Percentiles rank a stretch among this genome's conserved stretches.
Evolutionary conservation across 2,329 filamentous ascomycete species (phyloP).

Genomic region (Fusarium temperatum): DNA sequence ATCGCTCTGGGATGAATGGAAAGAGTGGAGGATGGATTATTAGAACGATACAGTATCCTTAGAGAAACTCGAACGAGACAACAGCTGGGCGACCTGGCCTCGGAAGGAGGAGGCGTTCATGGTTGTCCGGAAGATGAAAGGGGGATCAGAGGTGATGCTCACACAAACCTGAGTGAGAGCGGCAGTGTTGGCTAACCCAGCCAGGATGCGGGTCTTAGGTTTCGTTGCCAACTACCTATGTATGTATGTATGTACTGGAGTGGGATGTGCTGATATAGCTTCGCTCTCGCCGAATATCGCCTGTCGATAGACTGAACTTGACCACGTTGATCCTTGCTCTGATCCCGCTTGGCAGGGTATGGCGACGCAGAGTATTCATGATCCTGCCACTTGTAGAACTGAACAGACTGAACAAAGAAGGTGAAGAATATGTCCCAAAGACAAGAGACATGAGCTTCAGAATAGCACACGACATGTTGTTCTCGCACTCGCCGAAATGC

Average conservation of each 20-base stretch:
- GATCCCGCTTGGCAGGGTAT: constrained; percentile 7
- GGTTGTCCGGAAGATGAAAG: too few species aligned
- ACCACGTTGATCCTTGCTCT: constrained; percentile 21
- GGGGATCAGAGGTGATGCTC: too few species aligned
- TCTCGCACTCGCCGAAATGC: constrained; percentile 31
- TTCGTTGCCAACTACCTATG: too few species aligned
- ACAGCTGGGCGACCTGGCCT: too few species aligned
- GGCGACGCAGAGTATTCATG: background rate
- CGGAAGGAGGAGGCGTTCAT: too few species aligned
- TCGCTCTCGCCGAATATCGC: constrained; percentile 33
- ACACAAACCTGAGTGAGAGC: too few species aligned
- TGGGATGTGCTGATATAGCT: constrained; percentile 7
- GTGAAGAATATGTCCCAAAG: background rate
- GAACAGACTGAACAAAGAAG: constrained; percentile 4
- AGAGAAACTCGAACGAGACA: too few species aligned
- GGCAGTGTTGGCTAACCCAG: too few species aligned
- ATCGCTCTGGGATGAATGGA: too few species aligned
- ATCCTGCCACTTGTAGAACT: background rate
- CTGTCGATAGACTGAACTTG: constrained; percentile 10
- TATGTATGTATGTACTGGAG: background rate
- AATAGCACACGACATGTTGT: background rate
- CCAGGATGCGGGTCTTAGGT: too few species aligned
- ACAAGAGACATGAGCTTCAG: constrained; percentile 4
- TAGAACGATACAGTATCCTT: too few species aligned
- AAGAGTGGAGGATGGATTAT: too few species aligned